phyloP scores from a whole-genome alignment of 768 basidiomycete species.

The Dendrothele bispora region DNA sequence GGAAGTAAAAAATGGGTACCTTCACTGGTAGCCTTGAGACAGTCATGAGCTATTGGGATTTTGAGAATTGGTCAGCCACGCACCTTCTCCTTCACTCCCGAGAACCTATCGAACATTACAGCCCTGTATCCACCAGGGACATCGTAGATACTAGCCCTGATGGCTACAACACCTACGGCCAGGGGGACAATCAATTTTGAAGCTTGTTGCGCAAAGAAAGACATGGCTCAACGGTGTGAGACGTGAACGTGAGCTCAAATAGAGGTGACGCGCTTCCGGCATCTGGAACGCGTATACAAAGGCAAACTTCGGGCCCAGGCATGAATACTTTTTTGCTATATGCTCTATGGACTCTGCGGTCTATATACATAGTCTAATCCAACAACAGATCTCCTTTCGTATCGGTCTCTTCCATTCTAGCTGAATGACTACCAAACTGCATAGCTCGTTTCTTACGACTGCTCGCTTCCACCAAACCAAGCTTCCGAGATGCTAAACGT shows the following conservation, averaged over 20 bases:
- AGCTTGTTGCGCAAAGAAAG: constrained; percentile 6
- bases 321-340: no score
- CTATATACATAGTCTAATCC: constrained; percentile 18
- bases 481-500: constrained; percentile 62
- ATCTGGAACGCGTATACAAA: no score
- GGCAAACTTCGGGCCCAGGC: no score
- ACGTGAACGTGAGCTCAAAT: no score
- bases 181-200: constrained; percentile 48
- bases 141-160: constrained; percentile 58
- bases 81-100: constrained; percentile 83
- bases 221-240: no score
- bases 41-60: constrained; percentile 4
- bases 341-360: no score
- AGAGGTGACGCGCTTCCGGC: no score
- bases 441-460: constrained; percentile 87
- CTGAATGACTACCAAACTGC: constrained; percentile 93
- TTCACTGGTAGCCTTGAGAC: constrained; percentile 74
- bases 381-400: constrained; percentile 50
- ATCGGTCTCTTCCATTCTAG: constrained; percentile 77
- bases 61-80: no score
- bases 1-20: constrained; percentile 97
- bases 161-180: constrained; percentile 41
- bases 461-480: constrained; percentile 80
- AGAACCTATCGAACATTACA: constrained; percentile 98
- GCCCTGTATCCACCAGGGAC: constrained; percentile 93